phyloP scores from a whole-genome alignment of 805 yeast genomes.

The Candida peoriensis region DNA sequence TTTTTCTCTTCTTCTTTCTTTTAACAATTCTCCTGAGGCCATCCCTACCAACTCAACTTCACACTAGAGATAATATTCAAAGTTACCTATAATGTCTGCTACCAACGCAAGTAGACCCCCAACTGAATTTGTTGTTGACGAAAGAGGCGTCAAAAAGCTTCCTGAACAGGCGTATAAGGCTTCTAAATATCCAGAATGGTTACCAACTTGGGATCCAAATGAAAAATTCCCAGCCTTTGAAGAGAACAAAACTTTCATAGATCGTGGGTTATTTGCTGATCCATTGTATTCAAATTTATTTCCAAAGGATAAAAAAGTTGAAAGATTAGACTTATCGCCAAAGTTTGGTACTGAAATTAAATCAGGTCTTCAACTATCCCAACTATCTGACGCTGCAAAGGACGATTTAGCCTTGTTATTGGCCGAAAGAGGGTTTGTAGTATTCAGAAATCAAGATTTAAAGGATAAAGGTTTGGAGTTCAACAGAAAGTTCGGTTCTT shows the following conservation, averaged over 20 bases:
- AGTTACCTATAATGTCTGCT: too few species aligned
- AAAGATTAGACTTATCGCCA: constrained; percentile 49
- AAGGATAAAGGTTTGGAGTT: constrained; percentile 45
- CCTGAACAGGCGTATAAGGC: constrained; percentile 34
- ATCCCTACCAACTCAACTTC: too few species aligned
- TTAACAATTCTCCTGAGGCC: too few species aligned
- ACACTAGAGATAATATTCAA: too few species aligned
- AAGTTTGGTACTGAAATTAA: constrained; percentile 61
- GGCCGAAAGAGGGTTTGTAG: constrained; percentile 65
- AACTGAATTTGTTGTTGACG: too few species aligned
- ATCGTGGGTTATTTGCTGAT: constrained; percentile 65
- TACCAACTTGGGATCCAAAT: constrained; percentile 66
- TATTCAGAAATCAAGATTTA: constrained; percentile 63
- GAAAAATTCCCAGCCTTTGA: constrained; percentile 44
- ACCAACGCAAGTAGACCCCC: too few species aligned
- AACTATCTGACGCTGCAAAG: constrained; percentile 47
- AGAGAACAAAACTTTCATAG: constrained; percentile 41
- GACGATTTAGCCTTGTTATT: constrained; percentile 66
- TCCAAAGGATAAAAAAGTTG: constrained; percentile 25
- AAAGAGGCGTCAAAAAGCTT: too few species aligned
- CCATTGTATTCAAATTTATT: constrained; percentile 48
- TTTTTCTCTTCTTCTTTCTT: too few species aligned
- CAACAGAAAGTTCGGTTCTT: constrained; percentile 46
- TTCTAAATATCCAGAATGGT: constrained; percentile 46
- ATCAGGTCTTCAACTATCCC: constrained; percentile 57